Conservation (phyloP, 176 grass and related monocot genomes). For the Guadua angustifolia region DNA sequence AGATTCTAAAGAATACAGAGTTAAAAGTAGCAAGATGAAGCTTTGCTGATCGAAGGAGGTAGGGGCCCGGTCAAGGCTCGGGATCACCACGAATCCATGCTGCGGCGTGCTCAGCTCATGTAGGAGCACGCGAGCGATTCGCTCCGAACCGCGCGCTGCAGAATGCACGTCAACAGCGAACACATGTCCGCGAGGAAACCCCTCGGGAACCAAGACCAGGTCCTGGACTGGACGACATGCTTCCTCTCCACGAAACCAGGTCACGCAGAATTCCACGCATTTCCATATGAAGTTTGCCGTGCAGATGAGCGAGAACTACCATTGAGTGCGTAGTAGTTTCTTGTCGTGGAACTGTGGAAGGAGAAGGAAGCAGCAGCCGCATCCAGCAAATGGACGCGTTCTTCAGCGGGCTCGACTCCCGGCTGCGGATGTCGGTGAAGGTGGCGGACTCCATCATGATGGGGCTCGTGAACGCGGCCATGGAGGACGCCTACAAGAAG, state of each 20-base stretch:
- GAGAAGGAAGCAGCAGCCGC: background rate
- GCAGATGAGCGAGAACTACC: too few relatives aligned
- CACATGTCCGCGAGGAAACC: background rate
- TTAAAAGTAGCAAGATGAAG: too few relatives aligned
- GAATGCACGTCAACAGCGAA: background rate
- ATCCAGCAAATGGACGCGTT: constrained; percentile 54
- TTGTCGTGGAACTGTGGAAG: too few relatives aligned
- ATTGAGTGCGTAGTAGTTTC: too few relatives aligned
- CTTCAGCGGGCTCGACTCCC: constrained; percentile 53
- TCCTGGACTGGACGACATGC: background rate
- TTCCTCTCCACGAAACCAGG: background rate
- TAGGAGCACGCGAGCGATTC: background rate
- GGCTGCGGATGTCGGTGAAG: constrained; percentile 51
- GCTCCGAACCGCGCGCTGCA: constrained; percentile 4
- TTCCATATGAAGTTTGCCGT: background rate
- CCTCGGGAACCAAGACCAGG: background rate
- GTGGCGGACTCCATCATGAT: constrained; percentile 71
- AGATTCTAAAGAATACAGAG: too few relatives aligned
- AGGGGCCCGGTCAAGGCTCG: too few relatives aligned
- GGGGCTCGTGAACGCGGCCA: constrained; percentile 69
- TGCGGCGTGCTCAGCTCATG: too few relatives aligned
- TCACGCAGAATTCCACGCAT: background rate
- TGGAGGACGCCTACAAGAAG: constrained; percentile 66
- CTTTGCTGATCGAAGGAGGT: too few relatives aligned
- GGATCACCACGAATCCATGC: too few relatives aligned